Base-by-base conservation (phyloP, 495 filamentous ascomycete genomes). In the Hypoxylon crocopeplum region DNA sequence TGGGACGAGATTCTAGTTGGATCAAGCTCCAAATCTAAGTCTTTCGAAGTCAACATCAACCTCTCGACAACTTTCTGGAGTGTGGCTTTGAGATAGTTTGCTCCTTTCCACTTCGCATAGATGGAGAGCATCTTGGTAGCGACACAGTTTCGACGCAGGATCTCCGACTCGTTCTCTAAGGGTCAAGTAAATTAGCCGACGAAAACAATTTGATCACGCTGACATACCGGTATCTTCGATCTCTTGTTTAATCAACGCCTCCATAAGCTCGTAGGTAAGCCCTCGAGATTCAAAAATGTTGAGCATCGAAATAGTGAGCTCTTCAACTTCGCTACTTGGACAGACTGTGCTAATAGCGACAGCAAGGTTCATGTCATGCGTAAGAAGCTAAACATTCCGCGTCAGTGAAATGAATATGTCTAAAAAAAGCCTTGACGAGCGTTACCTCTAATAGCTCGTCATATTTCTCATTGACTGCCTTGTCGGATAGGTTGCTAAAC, bases 71-170 rank as follows among this genome's bases (percentile, higher is more conserved):
- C 83, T 45, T 84, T 83, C 58, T 86, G 84, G 21, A 88, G 70
- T 2, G 86, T 87, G n/a, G 75, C 72, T 60, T 80, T 82, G 24
- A 88, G 77, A 57, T 88, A 88, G 25, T 75, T 66, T 13, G 76
- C 67, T 15, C 85, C 85, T 70, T 88, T 87, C 85, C 85, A 88
- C 52, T 84, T 86, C 3, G 83, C 85, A 59, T 85, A 88, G 33
- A 86, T 76, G 10, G 85, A 85, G 7, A 88, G 77, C 82, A 87
- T 84, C 66, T 88, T 88, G 7, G 85, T 88, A 16, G 85, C 80
- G 2, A 88, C 84, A 55, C 84, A 87, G 21, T 85, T 86, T 32
- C 84, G 74, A 12, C 85, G 77, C 6, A 87, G 70, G 15, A 88
- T 70, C 62, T 87, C 85, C 0, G 84, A 77, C 56, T 87, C 85